Evolutionary conservation across 2,329 filamentous ascomycete species (phyloP), one percentile per base, ranked within the genome.

Genomic region (Leptographium flavum): DNA sequence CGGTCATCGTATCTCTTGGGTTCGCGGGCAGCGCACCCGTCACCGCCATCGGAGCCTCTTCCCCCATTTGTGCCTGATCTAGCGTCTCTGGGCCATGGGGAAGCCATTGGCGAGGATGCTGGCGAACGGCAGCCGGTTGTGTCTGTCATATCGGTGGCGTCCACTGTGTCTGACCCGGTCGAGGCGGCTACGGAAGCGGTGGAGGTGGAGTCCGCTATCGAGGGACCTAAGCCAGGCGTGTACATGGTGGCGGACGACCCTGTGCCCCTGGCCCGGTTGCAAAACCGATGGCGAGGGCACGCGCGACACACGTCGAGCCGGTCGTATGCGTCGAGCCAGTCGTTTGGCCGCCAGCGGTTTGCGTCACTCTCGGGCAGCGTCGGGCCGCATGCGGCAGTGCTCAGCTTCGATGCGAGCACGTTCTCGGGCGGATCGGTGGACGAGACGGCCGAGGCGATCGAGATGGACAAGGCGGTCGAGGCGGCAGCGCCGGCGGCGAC

Each of bases 341-440:
- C 74, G 0, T 57, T 64, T n/a, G 67, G 73, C 2, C 67, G 72
- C 42, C 63, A 69, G 23, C 73, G 75, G 11, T 73, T 72, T 55
- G 71, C 71, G 10, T 84, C 80, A 0, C 74, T 74, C 42, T 71
- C 75, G 17, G 81, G 76, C 52, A 69, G 69, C 1, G 60, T 72
- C 14, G 65, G 62, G 13, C 66, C 64, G 13, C 68, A 64, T 22
- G 69, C 69, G 10, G 74, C 70, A 1, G 60, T 73, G 8, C 68
- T 66, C 42, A 83, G 78, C 55, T 74, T 82, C 45, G 76, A 81
- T 55, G 77, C 74, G 5, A 76, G 69, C 0, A 72, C 70, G 0
- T 67, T 68, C 37, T 76, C 75, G 0, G 71, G 64, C 33, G 60
- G 54, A 5, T 79, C 76, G 2, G 63, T 70, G 21, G 63, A 64